Conservation (phyloP, 1,139 yeast genomes). For the Blastobotrys malaysiensis region DNA sequence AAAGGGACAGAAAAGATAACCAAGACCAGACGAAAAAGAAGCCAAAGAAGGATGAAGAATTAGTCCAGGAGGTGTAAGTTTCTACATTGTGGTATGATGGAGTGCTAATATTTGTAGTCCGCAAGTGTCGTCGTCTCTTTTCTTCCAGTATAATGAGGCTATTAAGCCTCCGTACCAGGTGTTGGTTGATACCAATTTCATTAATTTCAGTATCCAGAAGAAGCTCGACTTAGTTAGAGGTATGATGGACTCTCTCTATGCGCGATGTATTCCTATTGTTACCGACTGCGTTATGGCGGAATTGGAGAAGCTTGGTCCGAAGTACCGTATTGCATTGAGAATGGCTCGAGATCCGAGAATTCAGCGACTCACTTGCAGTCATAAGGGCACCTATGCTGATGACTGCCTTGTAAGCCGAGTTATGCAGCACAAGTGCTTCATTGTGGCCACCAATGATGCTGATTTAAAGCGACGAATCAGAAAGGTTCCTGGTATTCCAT, state of each 20-base stretch:
- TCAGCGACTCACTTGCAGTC: constrained; percentile 79
- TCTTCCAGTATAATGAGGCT: constrained; percentile 90
- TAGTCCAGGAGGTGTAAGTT: constrained; percentile 57
- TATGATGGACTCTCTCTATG: constrained; percentile 91
- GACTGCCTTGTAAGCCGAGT: constrained; percentile 92
- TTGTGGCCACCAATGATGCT: constrained; percentile 98
- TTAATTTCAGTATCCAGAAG: constrained; percentile 92
- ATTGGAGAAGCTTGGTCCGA: constrained; percentile 90
- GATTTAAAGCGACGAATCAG: constrained; percentile 89
- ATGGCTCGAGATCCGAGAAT: constrained; percentile 93
- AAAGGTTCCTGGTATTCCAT: constrained; percentile 94
- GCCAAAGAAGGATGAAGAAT: constrained; percentile 62
- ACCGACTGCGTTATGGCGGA: constrained; percentile 99
- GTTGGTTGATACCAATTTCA: constrained; percentile 90
- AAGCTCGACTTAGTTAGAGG: constrained; percentile 90
- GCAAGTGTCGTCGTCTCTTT: constrained; percentile 91
- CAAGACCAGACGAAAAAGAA: constrained; percentile 32
- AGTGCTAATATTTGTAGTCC: constrained; percentile 41
- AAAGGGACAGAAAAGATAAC: constrained; percentile 33
- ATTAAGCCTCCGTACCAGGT: constrained; percentile 97
- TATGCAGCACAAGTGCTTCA: constrained; percentile 91
- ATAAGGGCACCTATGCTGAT: constrained; percentile 96
- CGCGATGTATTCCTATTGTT: constrained; percentile 90
- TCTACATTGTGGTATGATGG: not conserved
- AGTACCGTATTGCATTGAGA: constrained; percentile 84